These are phyloP conservation scores for Pseudofabraea citricarpa DNA, from an alignment of 2,329 filamentous ascomycete species.

Conservation along the genomic window DNA sequence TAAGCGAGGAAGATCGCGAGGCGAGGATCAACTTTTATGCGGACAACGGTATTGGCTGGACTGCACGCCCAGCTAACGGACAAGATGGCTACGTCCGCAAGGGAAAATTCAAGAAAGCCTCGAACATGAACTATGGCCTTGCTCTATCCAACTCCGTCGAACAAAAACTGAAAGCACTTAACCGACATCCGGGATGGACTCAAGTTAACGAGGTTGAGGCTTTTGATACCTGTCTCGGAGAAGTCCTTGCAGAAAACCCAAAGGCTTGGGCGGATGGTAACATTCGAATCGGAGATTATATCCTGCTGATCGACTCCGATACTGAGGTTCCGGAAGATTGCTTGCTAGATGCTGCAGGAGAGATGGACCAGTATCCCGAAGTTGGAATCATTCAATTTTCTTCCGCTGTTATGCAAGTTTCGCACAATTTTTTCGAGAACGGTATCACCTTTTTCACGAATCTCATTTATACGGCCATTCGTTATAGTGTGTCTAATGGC, in stretches of 20 bases:
- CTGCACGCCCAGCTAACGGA: constrained; percentile 37
- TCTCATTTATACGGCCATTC: constrained; percentile 71
- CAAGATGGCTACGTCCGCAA: constrained; percentile 41
- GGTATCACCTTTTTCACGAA: constrained; percentile 70
- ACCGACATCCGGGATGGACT: not conserved
- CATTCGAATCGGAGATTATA: constrained; percentile 55
- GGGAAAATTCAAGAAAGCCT: constrained; percentile 67
- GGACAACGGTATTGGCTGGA: constrained; percentile 54
- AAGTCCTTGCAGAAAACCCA: constrained; percentile 44
- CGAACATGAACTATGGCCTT: constrained; percentile 65
- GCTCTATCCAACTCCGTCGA: constrained; percentile 21
- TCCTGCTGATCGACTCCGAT: constrained; percentile 64
- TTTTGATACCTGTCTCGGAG: constrained; percentile 42
- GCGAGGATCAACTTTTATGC: constrained; percentile 50
- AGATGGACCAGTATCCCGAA: constrained; percentile 66
- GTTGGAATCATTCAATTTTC: constrained; percentile 70
- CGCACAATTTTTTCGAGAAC: constrained; percentile 67
- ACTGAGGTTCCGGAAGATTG: constrained; percentile 65
- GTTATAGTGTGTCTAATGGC: constrained; percentile 71
- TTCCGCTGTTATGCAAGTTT: constrained; percentile 73
- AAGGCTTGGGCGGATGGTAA: constrained; percentile 56
- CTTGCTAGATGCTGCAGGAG: constrained; percentile 64
- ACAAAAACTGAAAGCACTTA: constrained; percentile 52
- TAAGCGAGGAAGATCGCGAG: constrained; percentile 43
- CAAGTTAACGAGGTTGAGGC: constrained; percentile 32